phyloP scores from a whole-genome alignment of 495 filamentous ascomycete species.

The Penicillium ucsense region DNA sequence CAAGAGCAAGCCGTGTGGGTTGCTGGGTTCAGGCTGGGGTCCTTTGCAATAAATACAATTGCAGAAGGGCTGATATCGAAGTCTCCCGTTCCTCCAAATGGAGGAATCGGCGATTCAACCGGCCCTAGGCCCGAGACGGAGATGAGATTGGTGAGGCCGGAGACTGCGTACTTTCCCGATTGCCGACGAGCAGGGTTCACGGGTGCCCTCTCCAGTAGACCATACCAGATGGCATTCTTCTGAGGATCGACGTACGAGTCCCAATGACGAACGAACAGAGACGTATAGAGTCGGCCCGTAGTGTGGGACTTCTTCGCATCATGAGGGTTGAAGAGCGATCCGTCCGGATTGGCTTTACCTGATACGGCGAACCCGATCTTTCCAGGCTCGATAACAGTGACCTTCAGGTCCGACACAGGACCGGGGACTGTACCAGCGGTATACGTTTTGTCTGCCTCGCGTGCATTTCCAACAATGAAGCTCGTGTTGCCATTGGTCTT shows the following conservation, averaged over 20 bases:
- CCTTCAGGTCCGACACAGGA: slow-evolving; percentile 65
- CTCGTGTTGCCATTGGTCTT: slow-evolving; percentile 59
- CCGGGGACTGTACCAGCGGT: slow-evolving; percentile 56
- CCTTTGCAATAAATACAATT: slow-evolving; percentile 77
- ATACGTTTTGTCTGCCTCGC: slow-evolving; percentile 45
- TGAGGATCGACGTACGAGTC: slow-evolving; percentile 52
- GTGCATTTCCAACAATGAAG: slow-evolving; percentile 49
- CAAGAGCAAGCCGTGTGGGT: slow-evolving; percentile 66
- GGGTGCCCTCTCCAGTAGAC: slow-evolving; percentile 44
- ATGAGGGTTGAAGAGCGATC: slow-evolving; percentile 45
- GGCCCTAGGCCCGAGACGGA: slow-evolving; percentile 30
- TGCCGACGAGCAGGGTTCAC: slow-evolving; percentile 25
- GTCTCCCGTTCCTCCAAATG: slow-evolving; percentile 50
- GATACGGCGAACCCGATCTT: slow-evolving; percentile 62
- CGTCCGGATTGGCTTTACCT: slow-evolving; percentile 46
- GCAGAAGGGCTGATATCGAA: slow-evolving; percentile 47
- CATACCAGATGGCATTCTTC: slow-evolving; percentile 64
- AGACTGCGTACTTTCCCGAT: slow-evolving; percentile 36
- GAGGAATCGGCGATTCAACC: slow-evolving; percentile 46
- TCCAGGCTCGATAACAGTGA: slow-evolving; percentile 49
- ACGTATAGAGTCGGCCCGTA: slow-evolving; percentile 45
- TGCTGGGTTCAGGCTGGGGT: slow-evolving; percentile 67
- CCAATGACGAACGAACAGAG: slow-evolving; percentile 54
- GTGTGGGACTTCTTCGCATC: slow-evolving; percentile 43
- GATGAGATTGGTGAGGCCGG: slow-evolving; percentile 40